These are phyloP conservation scores for Lentinula raphanica DNA, from an alignment of 768 basidiomycete species.

Conservation along the genomic window DNA sequence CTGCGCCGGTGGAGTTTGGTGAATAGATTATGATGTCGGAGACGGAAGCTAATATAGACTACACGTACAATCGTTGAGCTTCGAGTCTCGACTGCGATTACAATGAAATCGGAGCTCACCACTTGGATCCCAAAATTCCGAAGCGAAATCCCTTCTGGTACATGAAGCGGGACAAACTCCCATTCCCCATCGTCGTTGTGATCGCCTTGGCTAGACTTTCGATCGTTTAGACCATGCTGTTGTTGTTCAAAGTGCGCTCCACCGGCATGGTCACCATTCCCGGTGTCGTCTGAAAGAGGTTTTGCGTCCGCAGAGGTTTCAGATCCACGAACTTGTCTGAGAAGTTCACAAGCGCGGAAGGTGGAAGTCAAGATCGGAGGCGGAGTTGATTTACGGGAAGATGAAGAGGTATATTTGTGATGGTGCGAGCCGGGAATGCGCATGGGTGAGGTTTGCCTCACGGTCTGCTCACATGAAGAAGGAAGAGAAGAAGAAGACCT, in stretches of 20 bases:
- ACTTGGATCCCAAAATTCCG: constrained; percentile 89
- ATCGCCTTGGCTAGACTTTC: neutral
- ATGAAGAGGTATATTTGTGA: neutral
- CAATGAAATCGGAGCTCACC: constrained; percentile 29
- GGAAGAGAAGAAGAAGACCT: neutral
- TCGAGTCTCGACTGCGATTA: constrained; percentile 5
- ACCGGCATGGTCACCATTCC: neutral
- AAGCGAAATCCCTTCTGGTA: constrained; percentile 78
- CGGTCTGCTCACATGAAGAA: neutral
- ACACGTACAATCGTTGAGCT: neutral
- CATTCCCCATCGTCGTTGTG: constrained; percentile 31
- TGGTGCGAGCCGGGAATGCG: constrained; percentile 13
- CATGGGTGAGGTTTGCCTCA: neutral
- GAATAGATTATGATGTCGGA: constrained; percentile 89
- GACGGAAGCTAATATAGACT: constrained; percentile 85
- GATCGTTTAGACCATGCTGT: constrained; percentile 3
- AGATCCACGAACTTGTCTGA: constrained; percentile 20
- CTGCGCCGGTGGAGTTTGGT: constrained; percentile 47
- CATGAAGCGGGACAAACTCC: constrained; percentile 65
- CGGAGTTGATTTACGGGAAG: constrained; percentile 15
- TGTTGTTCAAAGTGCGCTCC: neutral
- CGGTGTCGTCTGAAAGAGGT: constrained; percentile 3
- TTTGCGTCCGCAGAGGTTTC: neutral
- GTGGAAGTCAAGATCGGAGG: constrained; percentile 44
- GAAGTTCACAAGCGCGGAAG: constrained; percentile 43